These are phyloP conservation scores for Cornus florida DNA, from an alignment of 148 eudicot genomes.

Conservation along the genomic window DNA sequence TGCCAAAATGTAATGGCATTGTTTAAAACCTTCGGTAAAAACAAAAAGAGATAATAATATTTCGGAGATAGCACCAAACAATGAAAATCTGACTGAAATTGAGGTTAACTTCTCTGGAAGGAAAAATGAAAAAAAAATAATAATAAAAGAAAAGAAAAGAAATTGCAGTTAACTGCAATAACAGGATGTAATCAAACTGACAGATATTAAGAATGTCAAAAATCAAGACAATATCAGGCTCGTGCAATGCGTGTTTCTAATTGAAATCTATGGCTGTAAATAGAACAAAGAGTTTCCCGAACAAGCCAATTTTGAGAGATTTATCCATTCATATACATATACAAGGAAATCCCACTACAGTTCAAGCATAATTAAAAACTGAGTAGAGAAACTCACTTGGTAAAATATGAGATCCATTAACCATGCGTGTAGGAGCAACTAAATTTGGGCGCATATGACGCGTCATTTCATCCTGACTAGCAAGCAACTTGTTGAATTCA, in stretches of 20 bases:
- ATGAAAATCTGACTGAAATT: too few species aligned
- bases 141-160: too few species aligned
- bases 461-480: constrained; percentile 66
- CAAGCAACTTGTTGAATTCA: constrained; percentile 65
- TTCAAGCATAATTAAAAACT: neutral
- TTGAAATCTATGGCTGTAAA: neutral
- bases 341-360: neutral
- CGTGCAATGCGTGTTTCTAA: neutral
- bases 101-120: neutral
- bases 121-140: too few species aligned
- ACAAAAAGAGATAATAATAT: neutral
- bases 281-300: too few species aligned
- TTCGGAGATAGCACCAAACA: too few species aligned
- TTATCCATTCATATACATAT: neutral
- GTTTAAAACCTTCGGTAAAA: neutral
- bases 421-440: constrained; percentile 39
- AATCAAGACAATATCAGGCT: neutral
- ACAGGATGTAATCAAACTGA: too few species aligned
- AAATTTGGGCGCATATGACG: constrained; percentile 50
- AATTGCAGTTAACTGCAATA: too few species aligned
- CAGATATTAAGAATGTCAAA: neutral
- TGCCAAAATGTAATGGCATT: too few species aligned
- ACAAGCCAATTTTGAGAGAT: neutral
- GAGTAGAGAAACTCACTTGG: constrained; percentile 42
- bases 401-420: constrained; percentile 64